A percentile compares a stretch with the other conserved stretches of the same genome.
Conservation (phyloP, 768 basidiomycete species). For the Cantharellus cinnabarinus region DNA sequence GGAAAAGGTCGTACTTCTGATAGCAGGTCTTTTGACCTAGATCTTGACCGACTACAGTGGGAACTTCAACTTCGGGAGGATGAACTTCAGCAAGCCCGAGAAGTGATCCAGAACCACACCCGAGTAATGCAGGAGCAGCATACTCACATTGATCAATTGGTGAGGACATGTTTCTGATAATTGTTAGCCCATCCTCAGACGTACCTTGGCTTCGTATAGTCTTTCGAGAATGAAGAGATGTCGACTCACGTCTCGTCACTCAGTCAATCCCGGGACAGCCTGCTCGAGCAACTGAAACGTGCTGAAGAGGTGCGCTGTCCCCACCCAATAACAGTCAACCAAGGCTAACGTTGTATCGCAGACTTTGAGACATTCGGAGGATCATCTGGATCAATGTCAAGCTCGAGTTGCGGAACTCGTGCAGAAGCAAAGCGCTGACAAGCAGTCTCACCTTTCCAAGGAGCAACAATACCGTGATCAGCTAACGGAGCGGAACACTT, state of each 20-base stretch:
- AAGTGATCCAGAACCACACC: slow-evolving; percentile 50
- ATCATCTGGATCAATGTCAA: slow-evolving; percentile 39
- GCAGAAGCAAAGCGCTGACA: slow-evolving; percentile 59
- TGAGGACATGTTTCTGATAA: slow-evolving; percentile 6
- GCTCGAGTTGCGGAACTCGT: slow-evolving; percentile 56
- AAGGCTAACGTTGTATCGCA: slow-evolving; percentile 11
- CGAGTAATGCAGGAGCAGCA: slow-evolving; percentile 48
- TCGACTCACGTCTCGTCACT: background rate
- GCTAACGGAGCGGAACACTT: slow-evolving; percentile 77
- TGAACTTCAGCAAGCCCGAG: slow-evolving; percentile 48
- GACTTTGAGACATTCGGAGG: slow-evolving; percentile 43
- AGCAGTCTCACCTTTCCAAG: slow-evolving; percentile 42
- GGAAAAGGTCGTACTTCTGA: slow-evolving; percentile 75
- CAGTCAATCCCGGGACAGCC: slow-evolving; percentile 25
- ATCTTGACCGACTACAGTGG: slow-evolving; percentile 66
- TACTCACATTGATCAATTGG: slow-evolving; percentile 45
- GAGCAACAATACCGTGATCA: slow-evolving; percentile 81
- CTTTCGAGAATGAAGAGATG: background rate
- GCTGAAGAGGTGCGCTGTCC: slow-evolving; percentile 25
- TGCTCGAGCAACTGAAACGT: slow-evolving; percentile 74
- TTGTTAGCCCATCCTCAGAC: background rate
- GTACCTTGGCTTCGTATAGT: slow-evolving; percentile 4
- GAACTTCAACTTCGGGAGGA: slow-evolving; percentile 67
- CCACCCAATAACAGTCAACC: too few species aligned
- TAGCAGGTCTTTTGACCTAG: slow-evolving; percentile 71